These are phyloP conservation scores for Cercospora zeae-maydis DNA, from an alignment of 2,329 filamentous ascomycete genomes.

Conservation along the genomic window DNA sequence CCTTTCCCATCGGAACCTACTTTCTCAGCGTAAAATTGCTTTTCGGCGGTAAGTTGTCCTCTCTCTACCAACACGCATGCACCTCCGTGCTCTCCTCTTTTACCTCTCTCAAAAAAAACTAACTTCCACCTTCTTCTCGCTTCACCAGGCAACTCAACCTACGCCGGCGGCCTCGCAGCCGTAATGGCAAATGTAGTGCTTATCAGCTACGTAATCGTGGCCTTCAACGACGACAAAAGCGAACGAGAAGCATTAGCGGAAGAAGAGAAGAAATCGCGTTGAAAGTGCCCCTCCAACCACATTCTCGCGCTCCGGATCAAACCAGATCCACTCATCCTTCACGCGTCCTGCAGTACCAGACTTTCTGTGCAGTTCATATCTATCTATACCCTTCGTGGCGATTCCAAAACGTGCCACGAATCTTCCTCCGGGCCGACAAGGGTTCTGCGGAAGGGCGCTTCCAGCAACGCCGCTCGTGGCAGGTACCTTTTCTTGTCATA, in stretches of 20 bases:
- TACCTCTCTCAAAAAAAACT: not conserved
- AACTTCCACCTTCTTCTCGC: not conserved
- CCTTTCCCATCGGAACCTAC: slow-evolving; percentile 81
- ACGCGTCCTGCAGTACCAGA: too few relatives aligned
- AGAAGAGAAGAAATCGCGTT: slow-evolving; percentile 38
- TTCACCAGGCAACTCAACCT: slow-evolving; percentile 74
- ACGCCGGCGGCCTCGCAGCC: slow-evolving; percentile 78
- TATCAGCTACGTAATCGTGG: slow-evolving; percentile 84
- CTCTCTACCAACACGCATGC: not conserved
- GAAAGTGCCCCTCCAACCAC: not conserved
- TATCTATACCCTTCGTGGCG: not conserved
- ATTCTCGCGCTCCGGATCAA: too few relatives aligned
- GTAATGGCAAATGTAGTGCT: slow-evolving; percentile 88
- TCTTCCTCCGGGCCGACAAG: not conserved
- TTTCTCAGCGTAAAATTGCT: slow-evolving; percentile 73
- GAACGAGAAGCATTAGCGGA: slow-evolving; percentile 48
- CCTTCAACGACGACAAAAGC: slow-evolving; percentile 76
- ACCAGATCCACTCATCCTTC: too few relatives aligned
- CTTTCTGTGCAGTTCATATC: too few relatives aligned
- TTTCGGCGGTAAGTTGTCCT: slow-evolving; percentile 64
- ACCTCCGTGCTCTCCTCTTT: too few relatives aligned
- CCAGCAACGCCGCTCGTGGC: not conserved
- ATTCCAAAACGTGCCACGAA: not conserved
- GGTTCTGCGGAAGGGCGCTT: not conserved
- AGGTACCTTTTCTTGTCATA: not conserved